These are phyloP conservation scores for Apophysomyces elegans DNA, from an alignment of 371 early-diverging fungal species.

Conservation along the genomic window DNA sequence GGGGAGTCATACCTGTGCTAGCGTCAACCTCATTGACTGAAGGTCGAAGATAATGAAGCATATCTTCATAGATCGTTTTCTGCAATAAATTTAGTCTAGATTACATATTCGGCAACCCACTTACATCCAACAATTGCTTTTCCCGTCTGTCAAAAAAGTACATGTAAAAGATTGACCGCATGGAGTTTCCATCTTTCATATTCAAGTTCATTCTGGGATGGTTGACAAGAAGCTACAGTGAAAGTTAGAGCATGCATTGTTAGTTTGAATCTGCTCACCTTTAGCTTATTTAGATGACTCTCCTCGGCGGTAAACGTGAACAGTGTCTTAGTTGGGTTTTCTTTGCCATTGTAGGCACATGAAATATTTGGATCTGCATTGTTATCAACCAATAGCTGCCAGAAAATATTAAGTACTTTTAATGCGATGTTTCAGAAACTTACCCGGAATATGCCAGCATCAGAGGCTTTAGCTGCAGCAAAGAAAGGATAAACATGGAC, in stretches of 20 bases:
- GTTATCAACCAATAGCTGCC: not conserved
- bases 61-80: slow-evolving; percentile 20
- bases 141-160: slow-evolving; percentile 30
- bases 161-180: slow-evolving; percentile 50
- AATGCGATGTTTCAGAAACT: not conserved
- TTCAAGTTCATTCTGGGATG: slow-evolving; percentile 42
- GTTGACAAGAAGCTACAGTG: slow-evolving; percentile 36
- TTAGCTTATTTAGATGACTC: not conserved
- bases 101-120: not conserved
- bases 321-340: not conserved
- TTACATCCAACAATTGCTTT: slow-evolving; percentile 1
- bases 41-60: slow-evolving; percentile 27
- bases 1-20: slow-evolving; percentile 50
- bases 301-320: not conserved
- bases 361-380: not conserved
- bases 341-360: not conserved
- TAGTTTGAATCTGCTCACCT: slow-evolving; percentile 20
- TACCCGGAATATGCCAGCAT: not conserved
- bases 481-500: not conserved
- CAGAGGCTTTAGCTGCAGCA: not conserved
- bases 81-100: not conserved
- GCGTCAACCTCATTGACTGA: slow-evolving; percentile 42
- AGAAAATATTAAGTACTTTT: not conserved
- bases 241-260: not conserved
- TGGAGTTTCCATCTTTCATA: slow-evolving; percentile 24